Base-by-base conservation (phyloP, 345 rosid species). In the Ricinus communis region DNA sequence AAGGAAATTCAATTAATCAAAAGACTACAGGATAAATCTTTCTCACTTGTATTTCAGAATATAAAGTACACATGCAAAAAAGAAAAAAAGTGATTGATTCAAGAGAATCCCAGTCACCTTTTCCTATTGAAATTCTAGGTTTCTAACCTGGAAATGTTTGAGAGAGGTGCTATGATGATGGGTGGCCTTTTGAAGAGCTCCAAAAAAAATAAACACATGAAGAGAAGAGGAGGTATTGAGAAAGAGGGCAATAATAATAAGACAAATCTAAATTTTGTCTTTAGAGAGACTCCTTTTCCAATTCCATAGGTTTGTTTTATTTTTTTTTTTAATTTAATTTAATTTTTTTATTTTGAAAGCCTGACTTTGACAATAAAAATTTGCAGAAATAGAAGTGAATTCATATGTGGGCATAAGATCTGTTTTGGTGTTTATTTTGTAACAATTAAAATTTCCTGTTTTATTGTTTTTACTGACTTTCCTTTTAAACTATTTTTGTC, bases 231-330 rank as follows among this genome's bases (percentile, higher is more conserved):
- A 40, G 22, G 7, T 50, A 15, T 2, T n/a, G 28, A 33, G 45
- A 14, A 33, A 55, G 24, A 38, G n/a, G 18, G n/a, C n/a, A n/a
- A n/a, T 21, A 43, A 24, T 24, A 68, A 71, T 15, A 60, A 36
- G 74, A 71, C 71, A 62, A 62, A 61, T 21, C 55, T 28, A n/a
- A 10, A 25, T 68, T 68, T 74, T 79, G 78, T 79, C 80, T n/a
- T 33, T 54, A 27, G 11, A 60, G 12, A 46, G 52, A 47, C 21
- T 41, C 18, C 43, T 13, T 24, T 53, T 6, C 13, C 47, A 36
- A 3, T 40, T 46, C 28, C 70, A 30, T 68, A 40, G 46, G 45
- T 65, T 55, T 53, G 4, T 18, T 51, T 51, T 51, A n/a, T n/a
- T n/a, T n/a, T n/a, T n/a, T n/a, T n/a, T n/a, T n/a, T n/a, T 51